Conservation (phyloP, 2,329 filamentous ascomycete genomes). For the Helicocarpus griseus region DNA sequence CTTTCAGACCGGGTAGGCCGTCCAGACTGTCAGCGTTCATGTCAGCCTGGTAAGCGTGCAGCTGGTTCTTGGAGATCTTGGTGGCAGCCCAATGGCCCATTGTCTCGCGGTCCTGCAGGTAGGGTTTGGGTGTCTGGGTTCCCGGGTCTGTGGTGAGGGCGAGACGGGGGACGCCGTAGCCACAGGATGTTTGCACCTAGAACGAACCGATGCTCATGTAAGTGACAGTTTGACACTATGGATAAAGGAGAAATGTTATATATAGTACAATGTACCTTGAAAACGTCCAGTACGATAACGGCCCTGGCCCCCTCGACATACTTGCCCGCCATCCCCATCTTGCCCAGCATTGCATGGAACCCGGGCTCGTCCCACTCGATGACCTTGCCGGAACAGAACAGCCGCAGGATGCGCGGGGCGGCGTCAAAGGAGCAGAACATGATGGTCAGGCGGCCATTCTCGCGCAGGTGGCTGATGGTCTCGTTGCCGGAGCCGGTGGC, state of each 20-base stretch:
- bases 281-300: conserved; percentile 53
- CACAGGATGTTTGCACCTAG: conserved; percentile 54
- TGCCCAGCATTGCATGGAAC: conserved; percentile 36
- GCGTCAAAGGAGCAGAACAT: conserved; percentile 61
- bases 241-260: not conserved
- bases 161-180: conserved; percentile 53
- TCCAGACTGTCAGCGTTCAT: conserved; percentile 51
- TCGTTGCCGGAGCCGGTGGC: conserved; percentile 66
- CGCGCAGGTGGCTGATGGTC: conserved; percentile 65
- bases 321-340: conserved; percentile 35
- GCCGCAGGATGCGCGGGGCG: conserved; percentile 51
- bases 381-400: conserved; percentile 52
- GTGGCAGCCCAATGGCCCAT: conserved; percentile 44
- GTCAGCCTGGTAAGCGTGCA: conserved; percentile 47
- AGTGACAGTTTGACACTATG: not conserved
- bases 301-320: conserved; percentile 44
- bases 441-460: conserved; percentile 65
- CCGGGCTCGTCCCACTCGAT: conserved; percentile 49
- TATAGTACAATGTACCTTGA: conserved; percentile 35
- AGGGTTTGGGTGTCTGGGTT: conserved; percentile 15
- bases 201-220: not conserved
- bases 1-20: conserved; percentile 47
- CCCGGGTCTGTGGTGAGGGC: conserved; percentile 28
- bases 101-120: conserved; percentile 47
- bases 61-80: conserved; percentile 39